Base-by-base conservation (phyloP, 169 alveolate genomes). In the Eimeria necatrix region DNA sequence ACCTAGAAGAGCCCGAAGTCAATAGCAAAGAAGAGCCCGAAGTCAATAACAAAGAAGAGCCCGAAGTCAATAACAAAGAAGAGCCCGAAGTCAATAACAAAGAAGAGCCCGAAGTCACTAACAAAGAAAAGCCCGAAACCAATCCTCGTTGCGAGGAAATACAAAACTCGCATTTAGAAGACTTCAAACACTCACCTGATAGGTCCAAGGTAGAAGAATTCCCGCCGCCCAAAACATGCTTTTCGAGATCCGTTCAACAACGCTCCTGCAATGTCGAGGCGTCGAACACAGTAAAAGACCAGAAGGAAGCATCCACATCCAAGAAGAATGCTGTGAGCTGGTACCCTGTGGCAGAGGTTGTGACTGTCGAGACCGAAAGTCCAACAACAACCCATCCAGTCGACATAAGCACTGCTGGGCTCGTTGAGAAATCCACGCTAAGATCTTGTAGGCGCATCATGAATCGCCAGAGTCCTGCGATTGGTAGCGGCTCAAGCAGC, bases 261-360 rank as follows among this genome's bases (percentile, higher is more conserved):
- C 22, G 68, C 22, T 10, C 68, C 12, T 10, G 68, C 68, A 14
- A 56, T 56, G 0, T 10, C 2, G 22, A 51, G 9, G 52, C 46
- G 70, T 4, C 70, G 16, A 56, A 18, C 20, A 56, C 12, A 10
- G 4, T 10, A 56, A 56, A 56, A 18, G 20, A 56, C 68, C 12
- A 56, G 68, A 24, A 7, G 4, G 60, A 0, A 74, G 56, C 60
- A 6, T 32, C 41, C 3, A 24, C 32, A 74, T 12, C 18, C 22
- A 53, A 59, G 7, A 46, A 16, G 85, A 74, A 6, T 16, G 56
- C 32, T 46, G 85, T 74, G 16, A 46, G 85, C 60, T 74, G 85
- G 85, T 18, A 74, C 60, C 85, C 89, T 8, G 89, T 80, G 64
- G 89, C 59, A 59, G 59, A 83, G 48, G 78, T 83, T 51, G 91